Evolutionary conservation across 192 early-diverging fungal genomes (phyloP).

Genomic region (Linnemannia zychae): DNA sequence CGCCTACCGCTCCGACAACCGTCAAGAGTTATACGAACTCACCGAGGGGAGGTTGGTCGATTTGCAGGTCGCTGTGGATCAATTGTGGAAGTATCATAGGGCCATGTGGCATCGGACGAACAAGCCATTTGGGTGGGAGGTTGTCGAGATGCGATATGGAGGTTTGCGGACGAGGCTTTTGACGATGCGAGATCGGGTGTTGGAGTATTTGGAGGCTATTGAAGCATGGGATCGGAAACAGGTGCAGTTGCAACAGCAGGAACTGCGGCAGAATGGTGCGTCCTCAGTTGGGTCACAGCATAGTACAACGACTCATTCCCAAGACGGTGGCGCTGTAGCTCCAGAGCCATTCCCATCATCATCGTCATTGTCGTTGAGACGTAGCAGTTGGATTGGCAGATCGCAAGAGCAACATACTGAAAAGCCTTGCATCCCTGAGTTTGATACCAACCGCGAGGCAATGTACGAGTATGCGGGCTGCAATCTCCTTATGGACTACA

Average conservation of each 20-base stretch:
- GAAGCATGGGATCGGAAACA: constrained; percentile 13
- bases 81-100: constrained; percentile 86
- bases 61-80: constrained; percentile 74
- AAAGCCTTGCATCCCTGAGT: constrained; percentile 69
- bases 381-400: constrained; percentile 28
- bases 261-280: constrained; percentile 6
- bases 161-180: constrained; percentile 73
- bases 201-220: constrained; percentile 66
- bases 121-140: constrained; percentile 91
- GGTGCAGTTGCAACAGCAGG: constrained; percentile 17
- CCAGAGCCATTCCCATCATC: background rate
- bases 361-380: constrained; percentile 1
- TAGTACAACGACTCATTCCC: background rate
- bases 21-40: constrained; percentile 67
- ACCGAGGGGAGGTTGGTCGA: constrained; percentile 67
- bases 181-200: constrained; percentile 78
- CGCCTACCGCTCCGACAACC: constrained; percentile 71
- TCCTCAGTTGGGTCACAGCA: background rate
- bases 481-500: constrained; percentile 77
- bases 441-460: constrained; percentile 74
- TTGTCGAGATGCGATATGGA: constrained; percentile 87
- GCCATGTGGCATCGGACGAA: constrained; percentile 82
- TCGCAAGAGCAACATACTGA: background rate
- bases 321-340: background rate
- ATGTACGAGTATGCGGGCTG: constrained; percentile 77